These are phyloP conservation scores for Aspergillus steynii DNA, from an alignment of 495 filamentous ascomycete species.

Conservation along the genomic window DNA sequence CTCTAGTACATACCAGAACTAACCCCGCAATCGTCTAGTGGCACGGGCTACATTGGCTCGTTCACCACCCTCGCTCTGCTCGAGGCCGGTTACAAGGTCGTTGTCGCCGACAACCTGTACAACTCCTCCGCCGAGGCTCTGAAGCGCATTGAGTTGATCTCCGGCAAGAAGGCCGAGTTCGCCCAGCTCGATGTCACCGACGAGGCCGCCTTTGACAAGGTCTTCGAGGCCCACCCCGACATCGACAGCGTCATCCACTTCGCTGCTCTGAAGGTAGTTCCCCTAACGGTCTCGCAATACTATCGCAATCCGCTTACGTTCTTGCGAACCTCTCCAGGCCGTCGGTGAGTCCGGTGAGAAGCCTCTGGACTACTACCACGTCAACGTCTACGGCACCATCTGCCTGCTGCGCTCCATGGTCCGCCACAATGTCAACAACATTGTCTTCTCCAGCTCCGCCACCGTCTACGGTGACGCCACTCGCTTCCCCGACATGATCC, in stretches of 20 bases:
- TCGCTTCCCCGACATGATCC: constrained; percentile 95
- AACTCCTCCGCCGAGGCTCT: constrained; percentile 89
- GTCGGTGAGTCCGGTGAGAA: constrained; percentile 96
- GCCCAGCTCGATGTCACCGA: constrained; percentile 86
- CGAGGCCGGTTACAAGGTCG: constrained; percentile 90
- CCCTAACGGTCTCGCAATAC: neutral
- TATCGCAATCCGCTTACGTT: constrained; percentile 11
- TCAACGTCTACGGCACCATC: constrained; percentile 94
- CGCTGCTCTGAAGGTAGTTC: constrained; percentile 84
- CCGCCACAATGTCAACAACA: constrained; percentile 86
- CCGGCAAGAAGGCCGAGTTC: constrained; percentile 84
- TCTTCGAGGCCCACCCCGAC: constrained; percentile 85
- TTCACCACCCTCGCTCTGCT: constrained; percentile 93
- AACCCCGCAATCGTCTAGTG: constrained; percentile 54
- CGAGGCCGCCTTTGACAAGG: constrained; percentile 76
- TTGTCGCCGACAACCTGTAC: constrained; percentile 93
- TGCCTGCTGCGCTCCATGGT: constrained; percentile 85
- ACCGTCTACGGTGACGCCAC: constrained; percentile 99
- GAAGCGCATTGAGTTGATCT: constrained; percentile 90
- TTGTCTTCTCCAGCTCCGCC: constrained; percentile 95
- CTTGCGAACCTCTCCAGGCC: constrained; percentile 54
- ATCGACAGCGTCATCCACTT: constrained; percentile 99
- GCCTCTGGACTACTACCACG: constrained; percentile 94
- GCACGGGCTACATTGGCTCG: constrained; percentile 97
- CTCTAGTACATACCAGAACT: constrained; percentile 17